Conservation (phyloP, 208 protist species). For the Tritrichomonas musculus region DNA sequence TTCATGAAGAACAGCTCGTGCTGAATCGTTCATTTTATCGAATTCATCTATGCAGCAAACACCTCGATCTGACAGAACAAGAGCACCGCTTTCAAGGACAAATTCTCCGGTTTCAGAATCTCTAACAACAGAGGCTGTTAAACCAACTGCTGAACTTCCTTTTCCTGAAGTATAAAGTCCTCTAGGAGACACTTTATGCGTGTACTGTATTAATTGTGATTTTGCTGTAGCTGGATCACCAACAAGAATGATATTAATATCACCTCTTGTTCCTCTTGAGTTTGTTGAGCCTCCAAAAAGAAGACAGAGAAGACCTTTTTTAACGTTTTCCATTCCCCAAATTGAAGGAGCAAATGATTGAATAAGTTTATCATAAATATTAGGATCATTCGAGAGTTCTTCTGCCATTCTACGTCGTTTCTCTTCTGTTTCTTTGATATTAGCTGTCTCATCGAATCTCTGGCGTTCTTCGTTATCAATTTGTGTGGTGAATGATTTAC, state of each 20-base stretch:
- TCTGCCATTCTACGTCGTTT: constrained; percentile 33
- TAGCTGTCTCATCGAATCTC: constrained; percentile 41
- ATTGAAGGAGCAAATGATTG: constrained; percentile 87
- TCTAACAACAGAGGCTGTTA: constrained; percentile 93
- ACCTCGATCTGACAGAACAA: constrained; percentile 91
- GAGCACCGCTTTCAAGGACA: constrained; percentile 90
- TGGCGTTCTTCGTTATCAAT: constrained; percentile 33
- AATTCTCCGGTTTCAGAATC: constrained; percentile 90
- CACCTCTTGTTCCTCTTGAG: constrained; percentile 60
- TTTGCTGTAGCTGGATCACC: constrained; percentile 98
- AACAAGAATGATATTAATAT: constrained; percentile 95
- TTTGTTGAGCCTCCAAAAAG: constrained; percentile 85
- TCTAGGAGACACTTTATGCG: constrained; percentile 90
- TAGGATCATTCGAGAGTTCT: constrained; percentile 53
- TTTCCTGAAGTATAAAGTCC: constrained; percentile 97
- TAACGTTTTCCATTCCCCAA: constrained; percentile 93
- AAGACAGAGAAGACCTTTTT: constrained; percentile 92
- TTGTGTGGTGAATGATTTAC: constrained; percentile 32
- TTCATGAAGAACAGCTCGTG: constrained; percentile 95
- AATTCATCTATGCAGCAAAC: constrained; percentile 99
- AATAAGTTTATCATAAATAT: constrained; percentile 87
- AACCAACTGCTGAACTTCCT: constrained; percentile 90
- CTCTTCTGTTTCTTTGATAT: constrained; percentile 35
- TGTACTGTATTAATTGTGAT: constrained; percentile 94
- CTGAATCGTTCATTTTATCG: constrained; percentile 98